Evolutionary conservation across 495 filamentous ascomycete species (phyloP), one percentile per base, ranked within the genome.

Genomic region (Chaetomidium leptoderma): DNA sequence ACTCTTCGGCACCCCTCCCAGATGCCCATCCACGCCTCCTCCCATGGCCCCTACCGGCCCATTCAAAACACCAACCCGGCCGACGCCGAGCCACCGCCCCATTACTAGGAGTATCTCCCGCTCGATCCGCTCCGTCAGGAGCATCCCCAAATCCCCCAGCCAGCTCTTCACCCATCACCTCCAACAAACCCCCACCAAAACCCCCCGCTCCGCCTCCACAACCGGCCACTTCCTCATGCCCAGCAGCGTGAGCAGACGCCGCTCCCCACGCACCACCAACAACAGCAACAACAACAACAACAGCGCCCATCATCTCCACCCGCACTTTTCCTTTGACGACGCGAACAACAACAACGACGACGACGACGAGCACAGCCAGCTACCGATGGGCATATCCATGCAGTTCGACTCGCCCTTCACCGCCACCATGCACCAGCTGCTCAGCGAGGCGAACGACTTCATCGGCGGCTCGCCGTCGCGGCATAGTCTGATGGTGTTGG

Each of bases 1-100:
- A 35, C 78, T 89, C 14, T 89, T 89, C 55, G 81, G 72, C 39
- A 72, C 72, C 6, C 71, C 74, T 26, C 62, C 71, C 40, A 60
- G 72, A 40, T 72, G 84, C 17, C 83, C 83, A 23, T 78, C 77
- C 37, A 91, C 86, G 30, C 89, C 89, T 11, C 81, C 81, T 24
- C 78, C 78, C 19, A 81, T 81, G 50, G 70, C 76, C 29, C 63
- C 67, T 40, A 70, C 73, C 24, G 78, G 76, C 48, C 66, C 69
- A 21, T 81, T 78, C 60, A 83, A 82, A 60, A 84, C 82, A 5
- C 82, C 82, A 51, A 78, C 77, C 58, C 69, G 81, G 63, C 71
- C 79, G 60, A 79, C 81, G 0, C 79, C 80, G n/a, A 81, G 68
- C 62, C 79, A 81, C 64, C 71, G 80, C 56, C 79, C 79, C 21